Base-by-base conservation (phyloP, 2,329 filamentous ascomycete genomes). In the Colletotrichum orbiculare region DNA sequence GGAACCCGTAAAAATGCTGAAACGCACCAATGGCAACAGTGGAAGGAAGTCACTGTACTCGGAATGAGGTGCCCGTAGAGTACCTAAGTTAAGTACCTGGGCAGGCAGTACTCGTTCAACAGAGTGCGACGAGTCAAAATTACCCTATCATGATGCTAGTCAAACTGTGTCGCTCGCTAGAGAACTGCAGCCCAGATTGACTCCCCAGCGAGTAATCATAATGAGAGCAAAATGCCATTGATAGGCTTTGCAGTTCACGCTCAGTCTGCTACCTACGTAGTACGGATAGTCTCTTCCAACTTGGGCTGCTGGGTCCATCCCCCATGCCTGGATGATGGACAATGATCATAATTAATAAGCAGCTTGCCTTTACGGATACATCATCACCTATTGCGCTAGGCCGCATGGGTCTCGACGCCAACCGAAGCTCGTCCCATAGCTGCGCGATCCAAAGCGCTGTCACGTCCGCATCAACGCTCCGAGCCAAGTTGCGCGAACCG, bases 381-480 rank as follows among this genome's bases (percentile, higher is more conserved):
- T 4, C 25, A 25, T 25, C 25, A 25, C 46, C 47, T 25, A 38
- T 63, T 53, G 47, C 58, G 58, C 63, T 63, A 63, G 48, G 8
- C 15, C 6, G 25, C 58, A 63, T 35, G 63, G 58, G 8, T 53
- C 46, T 35, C 37, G 39, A 52, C 47, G 54, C 58, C 58, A 62
- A 65, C 47, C 55, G 37, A 65, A 66, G 58, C 63, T 57, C 59
- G 52, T 56, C 41, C 46, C 41, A 57, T 55, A 41, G 52, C 59
- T 37, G 53, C 58, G 63, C 63, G 59, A 66, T 62, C 42, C 47
- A 57, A 63, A 46, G 58, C 63, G 47, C 52, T 48, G 41, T 45
- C 63, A 53, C 59, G 52, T 63, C 48, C 43, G 25, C 48, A 6
- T 11, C 41, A 8, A 50, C 10, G 13, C 15, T 25, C 25, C 25